phyloP scores from a whole-genome alignment of 2,329 filamentous ascomycete genomes.

The Aureobasidium namibiae region DNA sequence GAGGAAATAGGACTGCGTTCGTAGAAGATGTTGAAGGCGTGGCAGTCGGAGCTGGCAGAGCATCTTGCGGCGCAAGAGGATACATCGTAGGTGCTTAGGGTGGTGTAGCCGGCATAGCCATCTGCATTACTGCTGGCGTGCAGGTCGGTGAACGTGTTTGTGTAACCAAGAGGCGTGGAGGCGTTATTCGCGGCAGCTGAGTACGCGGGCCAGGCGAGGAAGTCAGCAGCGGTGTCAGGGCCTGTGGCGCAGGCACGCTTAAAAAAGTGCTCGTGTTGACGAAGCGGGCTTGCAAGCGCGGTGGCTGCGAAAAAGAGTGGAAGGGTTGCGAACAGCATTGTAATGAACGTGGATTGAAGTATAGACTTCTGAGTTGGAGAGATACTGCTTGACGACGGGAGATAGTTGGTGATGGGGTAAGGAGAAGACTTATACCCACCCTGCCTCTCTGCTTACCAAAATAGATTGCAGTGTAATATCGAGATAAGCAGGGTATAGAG shows the following conservation, averaged over 20 bases:
- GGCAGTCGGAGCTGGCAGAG: conserved; percentile 7
- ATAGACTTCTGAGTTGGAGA: not conserved
- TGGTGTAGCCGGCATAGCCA: not conserved
- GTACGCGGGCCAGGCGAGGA: conserved; percentile 15
- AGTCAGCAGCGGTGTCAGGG: conserved; percentile 16
- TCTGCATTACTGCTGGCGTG: conserved; percentile 10
- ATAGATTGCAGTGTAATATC: not conserved
- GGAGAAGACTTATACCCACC: not conserved
- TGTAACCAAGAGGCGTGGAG: conserved; percentile 14
- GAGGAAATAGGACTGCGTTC: conserved; percentile 25
- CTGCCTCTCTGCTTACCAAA: not conserved
- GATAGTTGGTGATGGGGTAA: not conserved
- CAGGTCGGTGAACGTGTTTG: conserved; percentile 15
- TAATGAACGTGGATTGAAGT: not conserved
- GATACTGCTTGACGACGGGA: not conserved
- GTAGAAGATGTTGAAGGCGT: conserved; percentile 20
- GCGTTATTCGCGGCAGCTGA: conserved; percentile 15
- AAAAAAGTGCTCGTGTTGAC: not conserved
- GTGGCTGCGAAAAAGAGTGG: not conserved
- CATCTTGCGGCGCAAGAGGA: conserved; percentile 8
- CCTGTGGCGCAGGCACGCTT: not conserved
- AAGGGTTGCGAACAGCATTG: not conserved
- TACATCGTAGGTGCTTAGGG: conserved; percentile 1
- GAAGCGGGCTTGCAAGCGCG: not conserved
- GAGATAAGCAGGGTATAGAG: not conserved